Evolutionary conservation across 2,329 filamentous ascomycete genomes (phyloP), one percentile per base, ranked within the genome.

Genomic region (Venturiaceae sp.): DNA sequence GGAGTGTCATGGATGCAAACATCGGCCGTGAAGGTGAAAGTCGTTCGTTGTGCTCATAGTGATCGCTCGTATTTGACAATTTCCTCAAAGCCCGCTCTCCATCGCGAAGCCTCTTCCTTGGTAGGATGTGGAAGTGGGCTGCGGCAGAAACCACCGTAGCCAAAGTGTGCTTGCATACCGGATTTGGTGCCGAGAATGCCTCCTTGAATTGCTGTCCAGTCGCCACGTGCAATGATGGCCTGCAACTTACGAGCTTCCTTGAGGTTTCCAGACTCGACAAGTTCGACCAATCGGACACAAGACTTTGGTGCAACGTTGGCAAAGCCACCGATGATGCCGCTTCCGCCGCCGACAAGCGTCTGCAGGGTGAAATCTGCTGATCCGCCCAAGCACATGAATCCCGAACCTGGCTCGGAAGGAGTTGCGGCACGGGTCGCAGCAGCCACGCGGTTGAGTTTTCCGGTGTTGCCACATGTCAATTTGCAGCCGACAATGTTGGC

Each of bases 301-400:
- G 84, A 75, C 66, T 81, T 84, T 33, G 86, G 87, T 2, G 83
- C 79, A 47, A 91, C 75, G 69, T 92, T 91, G 32, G 81, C 88
- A 58, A 87, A 77, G 13, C 87, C 88, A 14, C 83, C 84, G 62
- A 91, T 86, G 65, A 88, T 81, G 34, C 88, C 87, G 59, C 85
- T 82, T 3, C 84, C 87, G 26, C 87, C 87, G 3, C 83, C 85
- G 46, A 87, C 77, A 39, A 89, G 71, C 0, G 84, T 84, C 69
- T 89, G 87, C 13, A 90, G 72, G 13, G 83, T 85, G 70, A 90
- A 90, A 72, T 91, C 87, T 56, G 85, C 85, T 53, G 83, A 86
- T 58, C 88, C 87, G 44, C 85, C 87, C 65, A 87, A 82, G 60
- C 85, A 86, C 67, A 87, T 78, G 75, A 90, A 90, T 14, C 74